Evolutionary conservation across 768 basidiomycete genomes (phyloP).

Genomic region (Naganishia vishniacii): DNA sequence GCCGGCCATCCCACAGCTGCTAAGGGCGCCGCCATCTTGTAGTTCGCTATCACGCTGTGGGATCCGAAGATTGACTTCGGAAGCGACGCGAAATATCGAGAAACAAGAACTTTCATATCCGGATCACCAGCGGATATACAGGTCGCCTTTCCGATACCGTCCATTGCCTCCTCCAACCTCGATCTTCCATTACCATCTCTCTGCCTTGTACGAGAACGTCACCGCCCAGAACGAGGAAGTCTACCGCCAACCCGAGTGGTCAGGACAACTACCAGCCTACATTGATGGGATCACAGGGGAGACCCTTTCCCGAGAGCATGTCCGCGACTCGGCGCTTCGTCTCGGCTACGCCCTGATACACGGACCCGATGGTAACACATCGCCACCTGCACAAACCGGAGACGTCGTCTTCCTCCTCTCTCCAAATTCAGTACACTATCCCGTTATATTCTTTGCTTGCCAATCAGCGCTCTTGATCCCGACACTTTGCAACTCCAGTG

Average conservation of each 20-base stretch:
- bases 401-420: constrained; percentile 58
- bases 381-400: constrained; percentile 52
- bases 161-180: constrained; percentile 23
- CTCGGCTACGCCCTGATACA: constrained; percentile 20
- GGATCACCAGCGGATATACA: constrained; percentile 4
- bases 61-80: too few relatives aligned
- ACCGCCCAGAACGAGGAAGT: background rate
- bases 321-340: background rate
- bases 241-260: background rate
- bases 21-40: too few relatives aligned
- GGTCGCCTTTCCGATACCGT: constrained; percentile 7
- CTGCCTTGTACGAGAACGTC: background rate
- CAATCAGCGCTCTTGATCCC: constrained; percentile 63
- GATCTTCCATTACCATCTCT: constrained; percentile 26
- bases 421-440: constrained; percentile 62
- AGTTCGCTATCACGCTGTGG: too few relatives aligned
- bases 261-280: constrained; percentile 13
- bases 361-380: background rate
- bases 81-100: too few relatives aligned
- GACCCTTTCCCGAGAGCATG: background rate
- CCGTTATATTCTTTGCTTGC: constrained; percentile 51
- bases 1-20: too few relatives aligned
- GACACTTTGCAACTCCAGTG: constrained; percentile 69
- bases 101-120: too few relatives aligned
- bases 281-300: constrained; percentile 13